Evolutionary conservation across 306 rosid genomes (phyloP).

Genomic region (Cicer chorassanicum): DNA sequence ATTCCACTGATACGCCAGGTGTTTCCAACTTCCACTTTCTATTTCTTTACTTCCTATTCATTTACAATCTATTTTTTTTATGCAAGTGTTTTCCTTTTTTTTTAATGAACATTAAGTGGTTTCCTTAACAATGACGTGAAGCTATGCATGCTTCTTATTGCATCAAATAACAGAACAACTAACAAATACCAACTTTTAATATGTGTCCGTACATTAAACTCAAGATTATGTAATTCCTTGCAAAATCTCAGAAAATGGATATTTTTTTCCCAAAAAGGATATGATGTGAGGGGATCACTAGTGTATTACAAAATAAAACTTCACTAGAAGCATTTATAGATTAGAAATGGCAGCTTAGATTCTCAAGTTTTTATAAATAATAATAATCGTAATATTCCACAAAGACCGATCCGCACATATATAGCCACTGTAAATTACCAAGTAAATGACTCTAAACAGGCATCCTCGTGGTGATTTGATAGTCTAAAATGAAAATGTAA

Average conservation of each 20-base stretch:
- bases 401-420: not conserved
- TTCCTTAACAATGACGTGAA: conserved; percentile 19
- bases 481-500: conserved; percentile 45
- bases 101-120: not conserved
- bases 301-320: conserved; percentile 1
- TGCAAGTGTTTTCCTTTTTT: too few species aligned
- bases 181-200: not conserved
- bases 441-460: conserved; percentile 15
- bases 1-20: not conserved
- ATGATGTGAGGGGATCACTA: conserved; percentile 9
- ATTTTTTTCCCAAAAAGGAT: not conserved
- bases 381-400: conserved; percentile 14
- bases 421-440: not conserved
- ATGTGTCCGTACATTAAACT: not conserved
- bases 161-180: conserved; percentile 13
- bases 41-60: not conserved
- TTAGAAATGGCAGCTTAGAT: not conserved
- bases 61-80: conserved; percentile 5
- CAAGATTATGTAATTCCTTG: not conserved
- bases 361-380: not conserved
- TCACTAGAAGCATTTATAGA: not conserved
- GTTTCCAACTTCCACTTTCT: not conserved
- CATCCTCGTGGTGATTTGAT: conserved; percentile 27
- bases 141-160: conserved; percentile 31
- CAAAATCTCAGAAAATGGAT: not conserved